Conservation (phyloP, 2,329 filamentous ascomycete genomes). For the Incumbomyces delicatus region DNA sequence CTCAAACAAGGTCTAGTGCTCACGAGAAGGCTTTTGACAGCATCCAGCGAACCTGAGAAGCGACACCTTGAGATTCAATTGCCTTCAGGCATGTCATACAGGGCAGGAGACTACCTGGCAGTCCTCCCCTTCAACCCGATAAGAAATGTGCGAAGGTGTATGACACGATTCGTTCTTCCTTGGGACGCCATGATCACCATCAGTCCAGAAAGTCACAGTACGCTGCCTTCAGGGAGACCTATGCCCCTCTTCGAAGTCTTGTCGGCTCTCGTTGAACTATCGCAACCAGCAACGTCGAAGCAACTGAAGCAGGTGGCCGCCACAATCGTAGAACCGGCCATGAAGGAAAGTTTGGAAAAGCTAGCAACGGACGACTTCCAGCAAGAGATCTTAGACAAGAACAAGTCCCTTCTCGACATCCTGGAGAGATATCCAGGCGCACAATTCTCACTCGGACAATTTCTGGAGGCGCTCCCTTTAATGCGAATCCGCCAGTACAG, state of each 20-base stretch:
- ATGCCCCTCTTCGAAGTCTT: constrained; percentile 58
- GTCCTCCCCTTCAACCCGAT: constrained; percentile 57
- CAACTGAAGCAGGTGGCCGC: constrained; percentile 16
- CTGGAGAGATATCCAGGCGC: constrained; percentile 53
- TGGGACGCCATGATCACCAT: constrained; percentile 61
- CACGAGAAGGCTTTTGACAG: constrained; percentile 43
- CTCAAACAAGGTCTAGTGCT: too few species aligned
- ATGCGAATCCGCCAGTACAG: constrained; percentile 69
- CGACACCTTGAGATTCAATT: constrained; percentile 56
- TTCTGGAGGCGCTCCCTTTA: constrained; percentile 61
- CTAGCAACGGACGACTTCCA: constrained; percentile 33
- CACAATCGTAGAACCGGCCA: constrained; percentile 1
- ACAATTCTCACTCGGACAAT: constrained; percentile 53
- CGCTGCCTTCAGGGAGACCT: constrained; percentile 36
- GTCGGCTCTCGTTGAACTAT: constrained; percentile 61
- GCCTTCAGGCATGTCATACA: constrained; percentile 52
- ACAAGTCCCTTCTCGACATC: constrained; percentile 51
- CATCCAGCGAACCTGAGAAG: constrained; percentile 44
- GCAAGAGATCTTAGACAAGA: constrained; percentile 44
- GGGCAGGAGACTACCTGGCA: constrained; percentile 61
- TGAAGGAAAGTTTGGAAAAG: constrained; percentile 12
- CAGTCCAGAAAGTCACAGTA: constrained; percentile 38
- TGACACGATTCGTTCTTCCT: constrained; percentile 53
- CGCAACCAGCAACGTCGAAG: constrained; percentile 61
- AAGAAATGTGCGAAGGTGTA: constrained; percentile 48